Conservation (phyloP, 2,329 filamentous ascomycete species). For the Trichoderma sp. region DNA sequence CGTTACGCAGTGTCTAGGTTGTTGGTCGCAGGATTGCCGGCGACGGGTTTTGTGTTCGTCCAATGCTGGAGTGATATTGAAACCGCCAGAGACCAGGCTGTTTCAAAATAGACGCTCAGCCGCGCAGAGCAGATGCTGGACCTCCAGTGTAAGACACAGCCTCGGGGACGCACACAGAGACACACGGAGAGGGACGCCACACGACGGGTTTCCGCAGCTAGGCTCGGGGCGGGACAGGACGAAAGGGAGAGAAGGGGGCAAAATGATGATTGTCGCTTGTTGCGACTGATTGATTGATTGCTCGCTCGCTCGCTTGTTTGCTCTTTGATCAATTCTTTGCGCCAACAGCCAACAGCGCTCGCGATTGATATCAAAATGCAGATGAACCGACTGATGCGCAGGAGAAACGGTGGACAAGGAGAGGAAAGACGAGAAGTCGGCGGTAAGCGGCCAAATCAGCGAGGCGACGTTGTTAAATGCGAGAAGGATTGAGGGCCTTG, state of each 20-base stretch:
- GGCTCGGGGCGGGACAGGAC: not conserved
- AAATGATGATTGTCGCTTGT: not conserved
- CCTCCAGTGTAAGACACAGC: conserved; percentile 21
- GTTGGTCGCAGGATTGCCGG: conserved; percentile 14
- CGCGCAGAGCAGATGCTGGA: conserved; percentile 24
- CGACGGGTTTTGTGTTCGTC: conserved; percentile 12
- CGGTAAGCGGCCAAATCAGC: conserved; percentile 29
- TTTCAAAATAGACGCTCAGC: conserved; percentile 13
- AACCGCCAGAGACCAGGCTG: conserved; percentile 18
- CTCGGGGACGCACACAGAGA: conserved; percentile 8
- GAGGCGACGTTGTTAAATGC: conserved; percentile 27
- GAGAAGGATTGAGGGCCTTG: conserved; percentile 22
- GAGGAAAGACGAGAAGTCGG: conserved; percentile 26
- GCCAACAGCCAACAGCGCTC: not conserved
- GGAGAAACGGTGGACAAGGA: conserved; percentile 9
- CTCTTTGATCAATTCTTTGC: not conserved
- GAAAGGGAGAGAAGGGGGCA: not conserved
- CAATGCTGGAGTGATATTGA: conserved; percentile 6
- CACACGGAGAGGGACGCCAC: not conserved
- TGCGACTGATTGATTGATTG: not conserved
- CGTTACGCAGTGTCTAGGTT: conserved; percentile 16
- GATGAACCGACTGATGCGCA: not conserved
- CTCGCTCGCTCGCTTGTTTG: conserved; percentile 4
- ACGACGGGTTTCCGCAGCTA: not conserved
- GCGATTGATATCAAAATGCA: not conserved